Percentiles rank a stretch among this genome's conserved stretches.
Evolutionary conservation across 2,329 filamentous ascomycete species (phyloP).

Genomic region (Pseudogymnoascus sp.): DNA sequence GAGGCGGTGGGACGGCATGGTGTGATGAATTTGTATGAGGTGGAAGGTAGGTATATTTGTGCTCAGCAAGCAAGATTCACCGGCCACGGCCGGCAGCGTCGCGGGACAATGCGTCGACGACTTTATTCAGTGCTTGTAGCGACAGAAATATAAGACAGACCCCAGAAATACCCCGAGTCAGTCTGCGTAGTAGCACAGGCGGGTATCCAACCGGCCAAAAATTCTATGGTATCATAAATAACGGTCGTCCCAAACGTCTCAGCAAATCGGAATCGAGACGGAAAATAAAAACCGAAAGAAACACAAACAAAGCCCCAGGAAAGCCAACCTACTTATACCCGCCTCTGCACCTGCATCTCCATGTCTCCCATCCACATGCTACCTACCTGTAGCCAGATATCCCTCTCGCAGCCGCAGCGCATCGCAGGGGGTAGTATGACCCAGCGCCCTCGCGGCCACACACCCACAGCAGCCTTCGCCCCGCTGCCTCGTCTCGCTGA

Average conservation of each 20-base stretch:
- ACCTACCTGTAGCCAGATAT: background rate
- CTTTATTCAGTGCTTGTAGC: background rate
- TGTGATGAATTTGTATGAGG: background rate
- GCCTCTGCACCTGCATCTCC: background rate
- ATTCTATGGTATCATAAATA: background rate
- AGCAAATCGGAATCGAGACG: background rate
- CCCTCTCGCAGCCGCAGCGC: background rate
- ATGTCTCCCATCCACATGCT: background rate
- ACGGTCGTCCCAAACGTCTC: background rate
- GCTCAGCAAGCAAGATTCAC: background rate
- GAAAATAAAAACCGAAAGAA: background rate
- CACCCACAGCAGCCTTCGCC: background rate
- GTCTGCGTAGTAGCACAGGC: background rate
- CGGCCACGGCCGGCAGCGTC: background rate
- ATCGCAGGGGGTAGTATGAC: background rate
- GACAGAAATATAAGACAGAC: background rate
- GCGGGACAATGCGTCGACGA: background rate
- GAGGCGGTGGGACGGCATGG: constrained; percentile 25
- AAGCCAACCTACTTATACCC: background rate
- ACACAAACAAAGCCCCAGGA: background rate
- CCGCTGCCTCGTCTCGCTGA: background rate
- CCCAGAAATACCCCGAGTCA: background rate
- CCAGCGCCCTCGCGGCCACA: background rate
- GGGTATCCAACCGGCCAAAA: background rate
- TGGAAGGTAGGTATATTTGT: background rate